Evolutionary conservation across 805 yeast genomes (phyloP).

Genomic region (Metschnikowia lunata): DNA sequence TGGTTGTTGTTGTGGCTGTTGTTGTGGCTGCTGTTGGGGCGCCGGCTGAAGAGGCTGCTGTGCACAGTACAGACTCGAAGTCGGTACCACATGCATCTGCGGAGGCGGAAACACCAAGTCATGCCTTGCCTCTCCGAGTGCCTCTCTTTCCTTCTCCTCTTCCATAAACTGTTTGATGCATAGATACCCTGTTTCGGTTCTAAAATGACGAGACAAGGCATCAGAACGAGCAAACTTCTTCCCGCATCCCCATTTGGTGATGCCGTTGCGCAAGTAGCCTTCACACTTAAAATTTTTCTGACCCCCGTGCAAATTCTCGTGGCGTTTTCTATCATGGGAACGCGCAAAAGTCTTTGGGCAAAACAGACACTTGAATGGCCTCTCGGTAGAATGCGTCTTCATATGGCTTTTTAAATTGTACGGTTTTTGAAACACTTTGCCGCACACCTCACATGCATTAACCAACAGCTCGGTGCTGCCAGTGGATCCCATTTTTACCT

Average conservation of each 20-base stretch:
- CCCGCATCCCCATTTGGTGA: constrained; percentile 70
- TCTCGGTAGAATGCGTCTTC: constrained; percentile 57
- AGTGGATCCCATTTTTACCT: constrained; percentile 16
- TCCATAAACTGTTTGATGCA: constrained; percentile 64
- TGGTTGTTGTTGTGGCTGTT: background rate
- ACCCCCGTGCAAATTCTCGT: constrained; percentile 72
- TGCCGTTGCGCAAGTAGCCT: constrained; percentile 54
- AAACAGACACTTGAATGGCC: constrained; percentile 61
- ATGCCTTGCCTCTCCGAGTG: background rate
- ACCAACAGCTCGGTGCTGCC: background rate
- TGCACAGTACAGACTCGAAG: background rate
- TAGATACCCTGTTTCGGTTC: constrained; percentile 69
- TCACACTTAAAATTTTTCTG: constrained; percentile 65
- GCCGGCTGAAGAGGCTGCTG: background rate
- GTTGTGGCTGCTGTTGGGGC: background rate
- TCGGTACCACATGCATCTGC: background rate
- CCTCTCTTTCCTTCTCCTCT: constrained; percentile 40
- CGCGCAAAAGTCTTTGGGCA: constrained; percentile 72
- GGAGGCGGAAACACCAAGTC: background rate
- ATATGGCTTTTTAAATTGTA: constrained; percentile 48
- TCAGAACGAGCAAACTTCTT: constrained; percentile 72
- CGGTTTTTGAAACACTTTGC: constrained; percentile 44
- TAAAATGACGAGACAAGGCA: constrained; percentile 70
- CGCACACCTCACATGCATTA: constrained; percentile 40
- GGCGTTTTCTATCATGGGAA: constrained; percentile 72